Evolutionary conservation across 2,329 filamentous ascomycete species (phyloP), one percentile per base, ranked within the genome.

Genomic region (Periglandula ipomoeae): DNA sequence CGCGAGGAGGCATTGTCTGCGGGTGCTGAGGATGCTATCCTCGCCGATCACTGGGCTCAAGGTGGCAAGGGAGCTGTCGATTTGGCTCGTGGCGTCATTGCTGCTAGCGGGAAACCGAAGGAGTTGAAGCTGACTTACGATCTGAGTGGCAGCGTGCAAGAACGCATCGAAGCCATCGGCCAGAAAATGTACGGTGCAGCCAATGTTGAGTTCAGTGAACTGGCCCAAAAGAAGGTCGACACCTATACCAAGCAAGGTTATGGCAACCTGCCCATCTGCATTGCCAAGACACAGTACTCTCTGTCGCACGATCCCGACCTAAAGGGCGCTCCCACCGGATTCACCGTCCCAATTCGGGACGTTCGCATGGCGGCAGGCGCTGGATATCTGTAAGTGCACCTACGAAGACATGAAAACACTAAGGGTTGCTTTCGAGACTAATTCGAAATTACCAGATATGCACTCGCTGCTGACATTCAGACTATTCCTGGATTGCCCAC

Each of bases 271-370:
- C 93, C 93, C 32, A 95, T 97, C 62, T 98, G 93, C 67, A 81
- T 97, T 56, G 93, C 93, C 53, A 98, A 98, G 82, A 98, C 93
- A 13, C 93, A 98, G 69, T 98, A 98, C 73, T 95, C 88, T 30
- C 77, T 98, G 44, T 93, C 86, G 50, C 91, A 97, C 68, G 89
- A 98, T 65, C 85, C 91, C 2, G 82, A 87, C 10, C 76, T 97
- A 59, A 98, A 98, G 79, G 93, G 93, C 53, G 93, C 93, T 8
- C 93, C 93, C 22, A 87, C 84, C 4, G 93, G 91, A 51, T 98
- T 97, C 69, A 94, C 88, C 0, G 82, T 98, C 5, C 93, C 93
- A 2, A 95, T 98, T 58, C 77, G 91, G 51, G 93, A 98, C 63
- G 91, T 98, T 35, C 78, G 90, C 53, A 82, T 98, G 76, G 93